Base-by-base conservation (phyloP, 129 eudicot species). In the Helianthus annuus region DNA sequence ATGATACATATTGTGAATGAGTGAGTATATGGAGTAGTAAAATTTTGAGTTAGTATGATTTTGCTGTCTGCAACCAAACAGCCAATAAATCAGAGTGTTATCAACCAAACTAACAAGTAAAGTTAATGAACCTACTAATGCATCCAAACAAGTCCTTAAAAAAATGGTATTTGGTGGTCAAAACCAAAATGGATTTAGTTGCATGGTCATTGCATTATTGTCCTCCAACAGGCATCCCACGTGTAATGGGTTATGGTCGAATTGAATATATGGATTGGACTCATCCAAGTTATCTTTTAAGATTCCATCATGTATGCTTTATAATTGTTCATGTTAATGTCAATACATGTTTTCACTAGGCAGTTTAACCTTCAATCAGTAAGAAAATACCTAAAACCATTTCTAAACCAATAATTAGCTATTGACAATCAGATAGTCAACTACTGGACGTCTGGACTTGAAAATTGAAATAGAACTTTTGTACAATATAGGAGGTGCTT, bases 51-150 rank as follows among this genome's bases (percentile, higher is more conserved):
- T 48, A 14, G 39, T 40, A 45, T 76, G 80, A 76, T 69, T 24
- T 69, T 69, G 69, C 64, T 69, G 76, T 77, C 76, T 62, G 39
- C 57, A 69, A 61, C 81, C 76, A 69, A 77, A 65, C 64, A 42
- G 59, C 57, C 71, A 61, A 77, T 69, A 70, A 38, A 49, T 61
- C 71, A 61, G 62, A 61, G 71, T 77, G 76, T 70, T 69, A 49
- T 65, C 72, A 53, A 74, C 72, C 79, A 74, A 74, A 74, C 54
- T 74, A 55, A 45, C 81, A 77, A 69, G 17, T 52, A 51, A 61
- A 68, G 42, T 19, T 68, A 32, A 51, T 69, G 48, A 61, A 69
- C 57, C 70, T 22, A 46, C 53, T 69, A 69, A 60, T 42, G 55
- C 65, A 60, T 69, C 46, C 69, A 51, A 69, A 77, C 76, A 69